Evolutionary conservation across 306 rosid species (phyloP).

Genomic region (Cicer yamashitae): DNA sequence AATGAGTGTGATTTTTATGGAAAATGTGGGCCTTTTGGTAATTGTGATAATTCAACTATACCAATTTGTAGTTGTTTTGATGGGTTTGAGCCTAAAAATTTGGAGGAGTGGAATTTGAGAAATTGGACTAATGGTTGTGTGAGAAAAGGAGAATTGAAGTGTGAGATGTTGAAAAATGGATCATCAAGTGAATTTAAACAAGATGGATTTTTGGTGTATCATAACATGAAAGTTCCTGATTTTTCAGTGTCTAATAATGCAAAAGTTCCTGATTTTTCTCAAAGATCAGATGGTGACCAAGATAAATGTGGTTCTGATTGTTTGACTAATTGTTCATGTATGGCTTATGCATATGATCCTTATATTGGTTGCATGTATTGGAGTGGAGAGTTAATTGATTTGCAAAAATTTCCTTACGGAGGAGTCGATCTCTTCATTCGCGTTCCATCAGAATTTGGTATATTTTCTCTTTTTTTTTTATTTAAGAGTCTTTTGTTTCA

Average conservation of each 20-base stretch:
- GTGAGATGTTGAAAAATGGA: conserved; percentile 35
- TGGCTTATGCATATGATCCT: conserved; percentile 47
- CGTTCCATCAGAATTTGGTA: conserved; percentile 43
- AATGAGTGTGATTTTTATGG: conserved; percentile 49
- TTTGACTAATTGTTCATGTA: conserved; percentile 48
- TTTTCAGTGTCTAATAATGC: conserved; percentile 19
- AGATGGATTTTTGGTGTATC: conserved; percentile 39
- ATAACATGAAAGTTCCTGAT: conserved; percentile 47
- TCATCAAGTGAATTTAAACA: not conserved
- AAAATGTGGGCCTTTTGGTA: conserved; percentile 45
- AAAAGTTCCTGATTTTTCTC: conserved; percentile 42
- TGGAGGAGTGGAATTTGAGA: conserved; percentile 40
- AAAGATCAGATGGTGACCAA: conserved; percentile 7
- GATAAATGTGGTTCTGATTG: conserved; percentile 34
- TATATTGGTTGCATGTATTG: conserved; percentile 48
- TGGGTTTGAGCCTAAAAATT: conserved; percentile 53
- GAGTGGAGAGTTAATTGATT: conserved; percentile 45
- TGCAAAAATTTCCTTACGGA: conserved; percentile 38
- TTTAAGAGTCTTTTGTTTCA: not conserved
- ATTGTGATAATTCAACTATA: not conserved
- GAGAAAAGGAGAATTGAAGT: conserved; percentile 23
- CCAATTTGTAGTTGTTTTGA: conserved; percentile 55
- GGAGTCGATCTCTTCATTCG: conserved; percentile 53
- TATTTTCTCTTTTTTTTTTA: not conserved
- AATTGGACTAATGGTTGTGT: conserved; percentile 47